Percentiles rank a stretch among this genome's conserved stretches.
phyloP scores from a whole-genome alignment of 805 yeast species.

The Starmerella roubikii region DNA sequence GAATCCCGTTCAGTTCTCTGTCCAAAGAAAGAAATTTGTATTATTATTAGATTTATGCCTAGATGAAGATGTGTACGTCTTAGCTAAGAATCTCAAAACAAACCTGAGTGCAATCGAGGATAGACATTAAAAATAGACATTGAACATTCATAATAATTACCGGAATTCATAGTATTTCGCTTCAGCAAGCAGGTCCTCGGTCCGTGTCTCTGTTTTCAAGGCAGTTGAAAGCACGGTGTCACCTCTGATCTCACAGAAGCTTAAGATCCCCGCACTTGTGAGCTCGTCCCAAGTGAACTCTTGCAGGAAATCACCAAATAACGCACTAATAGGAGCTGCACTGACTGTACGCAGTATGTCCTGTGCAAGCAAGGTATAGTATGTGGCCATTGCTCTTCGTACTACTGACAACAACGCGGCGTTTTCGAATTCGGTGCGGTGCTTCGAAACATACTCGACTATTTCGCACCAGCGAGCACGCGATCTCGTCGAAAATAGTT shows the following conservation, averaged over 20 bases:
- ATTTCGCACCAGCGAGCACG: background rate
- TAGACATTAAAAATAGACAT: too few relatives aligned
- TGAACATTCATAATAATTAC: too few relatives aligned
- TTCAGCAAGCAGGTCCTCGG: background rate
- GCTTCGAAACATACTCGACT: background rate
- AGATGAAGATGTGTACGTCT: too few relatives aligned
- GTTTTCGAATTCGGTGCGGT: background rate
- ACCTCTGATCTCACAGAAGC: background rate
- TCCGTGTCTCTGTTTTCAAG: too few relatives aligned
- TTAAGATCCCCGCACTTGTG: background rate
- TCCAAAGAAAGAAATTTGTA: too few relatives aligned
- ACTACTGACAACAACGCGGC: background rate
- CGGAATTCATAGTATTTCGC: background rate
- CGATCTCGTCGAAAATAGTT: background rate
- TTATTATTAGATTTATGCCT: too few relatives aligned
- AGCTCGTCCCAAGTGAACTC: slow-evolving; percentile 1
- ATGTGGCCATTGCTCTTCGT: background rate
- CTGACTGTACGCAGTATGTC: background rate
- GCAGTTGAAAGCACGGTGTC: background rate
- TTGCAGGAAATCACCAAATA: background rate
- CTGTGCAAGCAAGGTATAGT: too few relatives aligned
- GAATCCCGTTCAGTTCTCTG: too few relatives aligned
- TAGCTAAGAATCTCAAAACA: too few relatives aligned
- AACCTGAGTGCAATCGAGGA: too few relatives aligned
- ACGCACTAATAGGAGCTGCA: background rate